These are phyloP conservation scores for Auricularia heimuer DNA, from an alignment of 768 basidiomycete species.

Conservation along the genomic window DNA sequence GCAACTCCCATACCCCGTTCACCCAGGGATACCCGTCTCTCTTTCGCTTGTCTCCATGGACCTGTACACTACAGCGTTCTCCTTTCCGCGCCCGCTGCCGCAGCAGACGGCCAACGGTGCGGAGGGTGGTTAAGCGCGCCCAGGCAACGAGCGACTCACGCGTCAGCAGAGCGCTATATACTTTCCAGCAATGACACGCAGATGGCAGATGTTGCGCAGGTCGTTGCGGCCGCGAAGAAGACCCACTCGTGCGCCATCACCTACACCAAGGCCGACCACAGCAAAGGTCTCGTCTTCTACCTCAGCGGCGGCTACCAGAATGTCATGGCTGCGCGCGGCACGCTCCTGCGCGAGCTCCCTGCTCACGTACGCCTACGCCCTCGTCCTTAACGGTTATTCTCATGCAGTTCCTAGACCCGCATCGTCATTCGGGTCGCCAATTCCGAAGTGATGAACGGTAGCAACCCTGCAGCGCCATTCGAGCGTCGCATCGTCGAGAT, in stretches of 20 bases:
- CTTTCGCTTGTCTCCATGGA: slow-evolving; percentile 48
- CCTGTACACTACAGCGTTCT: slow-evolving; percentile 91
- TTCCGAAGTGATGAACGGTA: slow-evolving; percentile 84
- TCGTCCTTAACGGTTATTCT: background rate
- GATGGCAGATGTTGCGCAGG: slow-evolving; percentile 51
- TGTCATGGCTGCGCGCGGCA: slow-evolving; percentile 82
- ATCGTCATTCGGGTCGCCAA: slow-evolving; percentile 83
- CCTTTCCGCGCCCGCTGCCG: slow-evolving; percentile 68
- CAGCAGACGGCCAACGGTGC: slow-evolving; percentile 25
- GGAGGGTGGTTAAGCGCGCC: background rate
- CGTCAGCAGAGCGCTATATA: background rate
- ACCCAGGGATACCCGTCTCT: slow-evolving; percentile 3
- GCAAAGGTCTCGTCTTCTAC: slow-evolving; percentile 78
- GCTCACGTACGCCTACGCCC: slow-evolving; percentile 48
- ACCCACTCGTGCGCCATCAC: slow-evolving; percentile 78
- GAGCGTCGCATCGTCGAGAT: slow-evolving; percentile 86
- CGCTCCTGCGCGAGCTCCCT: slow-evolving; percentile 83
- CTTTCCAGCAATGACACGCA: slow-evolving; percentile 40
- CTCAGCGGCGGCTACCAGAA: slow-evolving; percentile 87
- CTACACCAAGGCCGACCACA: slow-evolving; percentile 63
- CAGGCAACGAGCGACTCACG: background rate
- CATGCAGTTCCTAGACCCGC: slow-evolving; percentile 46
- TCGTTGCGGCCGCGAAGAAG: slow-evolving; percentile 69
- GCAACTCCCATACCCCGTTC: slow-evolving; percentile 2
- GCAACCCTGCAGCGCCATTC: slow-evolving; percentile 75